Conservation (phyloP, 176 grass and related monocot genomes). For the Paspalum notatum region DNA sequence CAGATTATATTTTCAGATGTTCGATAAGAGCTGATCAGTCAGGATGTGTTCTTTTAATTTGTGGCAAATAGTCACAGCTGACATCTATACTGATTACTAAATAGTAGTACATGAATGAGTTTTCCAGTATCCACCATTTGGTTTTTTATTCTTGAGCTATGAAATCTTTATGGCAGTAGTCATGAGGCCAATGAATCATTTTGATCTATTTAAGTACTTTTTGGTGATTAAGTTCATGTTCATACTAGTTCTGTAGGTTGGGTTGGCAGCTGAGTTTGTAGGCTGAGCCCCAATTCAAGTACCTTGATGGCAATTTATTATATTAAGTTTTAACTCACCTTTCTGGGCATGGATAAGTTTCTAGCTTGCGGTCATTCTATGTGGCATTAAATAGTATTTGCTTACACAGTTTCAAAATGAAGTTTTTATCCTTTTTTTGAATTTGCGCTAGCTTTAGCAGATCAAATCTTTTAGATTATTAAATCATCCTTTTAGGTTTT, state of each 20-base stretch:
- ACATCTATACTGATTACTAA: neutral
- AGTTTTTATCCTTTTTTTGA: neutral
- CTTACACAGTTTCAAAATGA: neutral
- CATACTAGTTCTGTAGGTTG: neutral
- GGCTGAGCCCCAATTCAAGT: neutral
- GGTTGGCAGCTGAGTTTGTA: neutral
- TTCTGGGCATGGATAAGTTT: slow-evolving; percentile 13
- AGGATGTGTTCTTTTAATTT: neutral
- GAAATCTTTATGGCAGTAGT: neutral
- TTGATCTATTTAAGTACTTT: neutral
- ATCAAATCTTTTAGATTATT: neutral
- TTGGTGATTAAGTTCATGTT: neutral
- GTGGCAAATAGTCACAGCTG: neutral
- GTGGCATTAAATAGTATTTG: slow-evolving; percentile 6
- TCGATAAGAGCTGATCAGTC: neutral
- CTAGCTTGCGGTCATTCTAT: neutral
- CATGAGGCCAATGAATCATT: neutral
- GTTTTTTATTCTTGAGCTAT: too few species aligned
- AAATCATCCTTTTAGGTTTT: neutral
- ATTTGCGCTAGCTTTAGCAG: neutral
- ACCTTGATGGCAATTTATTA: neutral
- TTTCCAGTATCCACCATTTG: too few species aligned
- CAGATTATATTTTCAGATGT: neutral
- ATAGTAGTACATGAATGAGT: too few species aligned
- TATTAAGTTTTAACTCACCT: neutral